Evolutionary conservation across 768 basidiomycete species (phyloP).

Genomic region (Mycena belliarum): DNA sequence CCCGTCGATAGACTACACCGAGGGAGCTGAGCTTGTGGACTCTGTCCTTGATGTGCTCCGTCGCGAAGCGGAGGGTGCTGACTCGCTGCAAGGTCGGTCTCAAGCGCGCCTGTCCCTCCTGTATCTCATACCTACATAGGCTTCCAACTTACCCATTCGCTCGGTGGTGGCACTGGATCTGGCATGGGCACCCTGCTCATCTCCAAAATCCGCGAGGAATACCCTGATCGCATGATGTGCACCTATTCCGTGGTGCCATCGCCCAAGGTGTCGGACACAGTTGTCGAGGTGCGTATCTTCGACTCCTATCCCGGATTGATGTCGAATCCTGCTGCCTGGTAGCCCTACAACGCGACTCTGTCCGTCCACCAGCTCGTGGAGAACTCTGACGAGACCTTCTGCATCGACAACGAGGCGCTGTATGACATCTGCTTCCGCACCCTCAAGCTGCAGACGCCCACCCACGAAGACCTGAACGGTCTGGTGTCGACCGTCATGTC

Average conservation of each 20-base stretch:
- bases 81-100: slow-evolving; percentile 86
- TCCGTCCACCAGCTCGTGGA: slow-evolving; percentile 99
- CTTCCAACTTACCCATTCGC: slow-evolving; percentile 98
- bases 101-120: slow-evolving; percentile 21
- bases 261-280: slow-evolving; percentile 98
- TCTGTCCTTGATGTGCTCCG: slow-evolving; percentile 97
- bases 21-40: slow-evolving; percentile 98
- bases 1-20: slow-evolving; percentile 69
- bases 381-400: slow-evolving; percentile 99
- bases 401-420: slow-evolving; percentile 98
- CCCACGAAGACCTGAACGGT: slow-evolving; percentile 96
- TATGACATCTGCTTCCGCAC: slow-evolving; percentile 99
- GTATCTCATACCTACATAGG: slow-evolving; percentile 43
- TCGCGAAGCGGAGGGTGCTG: slow-evolving; percentile 97
- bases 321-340: slow-evolving; percentile 5
- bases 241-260: slow-evolving; percentile 99
- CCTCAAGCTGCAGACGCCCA: slow-evolving; percentile 91
- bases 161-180: slow-evolving; percentile 98
- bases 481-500: slow-evolving; percentile 99
- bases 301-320: not conserved
- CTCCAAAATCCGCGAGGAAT: slow-evolving; percentile 99
- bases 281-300: slow-evolving; percentile 73
- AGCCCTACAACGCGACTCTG: slow-evolving; percentile 98
- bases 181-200: slow-evolving; percentile 99
- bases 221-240: slow-evolving; percentile 99